Percentiles rank a stretch among this genome's conserved stretches.
These are phyloP conservation scores for Scalesia atractyloides DNA, from an alignment of 129 eudicot genomes.

Conservation along the genomic window DNA sequence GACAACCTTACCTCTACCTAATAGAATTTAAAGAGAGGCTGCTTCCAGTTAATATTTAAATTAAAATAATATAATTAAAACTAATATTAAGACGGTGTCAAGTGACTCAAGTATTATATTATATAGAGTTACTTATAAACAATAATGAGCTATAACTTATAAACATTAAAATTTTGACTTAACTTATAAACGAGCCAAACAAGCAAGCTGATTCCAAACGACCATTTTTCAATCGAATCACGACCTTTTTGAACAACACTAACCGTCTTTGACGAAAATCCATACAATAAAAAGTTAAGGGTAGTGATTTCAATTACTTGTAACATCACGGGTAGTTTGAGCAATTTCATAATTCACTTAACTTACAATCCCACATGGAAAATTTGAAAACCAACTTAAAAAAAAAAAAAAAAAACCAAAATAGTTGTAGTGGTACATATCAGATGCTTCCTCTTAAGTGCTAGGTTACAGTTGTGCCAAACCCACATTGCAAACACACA, in stretches of 20 bases:
- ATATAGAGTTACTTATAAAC: no score
- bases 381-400: slow-evolving; percentile 28
- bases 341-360: background rate
- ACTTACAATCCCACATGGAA: slow-evolving; percentile 26
- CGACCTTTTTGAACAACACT: background rate
- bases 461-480: slow-evolving; percentile 44
- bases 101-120: no score
- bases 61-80: no score
- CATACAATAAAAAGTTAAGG: slow-evolving; percentile 1
- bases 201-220: no score
- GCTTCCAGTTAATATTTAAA: no score
- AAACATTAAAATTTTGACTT: no score
- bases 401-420: background rate
- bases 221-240: no score
- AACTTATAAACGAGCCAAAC: no score
- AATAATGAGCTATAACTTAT: no score
- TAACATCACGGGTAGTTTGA: background rate
- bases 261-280: background rate
- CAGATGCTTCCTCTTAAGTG: slow-evolving; percentile 44
- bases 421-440: slow-evolving; percentile 39
- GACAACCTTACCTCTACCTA: no score
- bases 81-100: no score
- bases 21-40: no score
- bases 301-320: background rate
- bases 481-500: slow-evolving; percentile 22